Evolutionary conservation across 2,329 filamentous ascomycete genomes (phyloP).

Genomic region (Lasiodiplodia gonubiensis): DNA sequence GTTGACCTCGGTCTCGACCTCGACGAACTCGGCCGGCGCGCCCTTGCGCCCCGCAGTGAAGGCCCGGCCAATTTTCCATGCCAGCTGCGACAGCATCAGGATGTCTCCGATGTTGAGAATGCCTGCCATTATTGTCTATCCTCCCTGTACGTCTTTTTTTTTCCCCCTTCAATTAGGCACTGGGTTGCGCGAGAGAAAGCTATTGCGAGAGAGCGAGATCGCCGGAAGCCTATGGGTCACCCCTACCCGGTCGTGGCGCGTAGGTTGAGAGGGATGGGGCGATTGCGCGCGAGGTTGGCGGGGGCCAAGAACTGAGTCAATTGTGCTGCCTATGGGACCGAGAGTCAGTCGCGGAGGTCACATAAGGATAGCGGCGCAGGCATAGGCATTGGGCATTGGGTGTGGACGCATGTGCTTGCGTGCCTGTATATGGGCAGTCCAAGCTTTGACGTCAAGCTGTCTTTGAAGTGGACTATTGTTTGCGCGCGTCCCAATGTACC

Average conservation of each 20-base stretch:
- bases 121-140: conserved; percentile 35
- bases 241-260: too few species aligned
- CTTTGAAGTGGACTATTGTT: too few species aligned
- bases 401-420: too few species aligned
- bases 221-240: too few species aligned
- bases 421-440: neutral
- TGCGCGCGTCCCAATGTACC: neutral
- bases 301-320: neutral
- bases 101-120: conserved; percentile 51
- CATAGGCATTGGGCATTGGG: neutral
- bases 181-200: neutral
- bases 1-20: conserved; percentile 51
- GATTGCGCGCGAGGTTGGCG: neutral
- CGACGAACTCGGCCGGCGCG: conserved; percentile 50
- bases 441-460: conserved; percentile 1
- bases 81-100: conserved; percentile 53
- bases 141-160: neutral
- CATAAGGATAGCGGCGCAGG: neutral
- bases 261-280: too few species aligned
- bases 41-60: conserved; percentile 50
- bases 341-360: neutral
- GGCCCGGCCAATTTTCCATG: conserved; percentile 53
- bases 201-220: neutral
- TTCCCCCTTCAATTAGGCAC: neutral
- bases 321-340: neutral